Evolutionary conservation across 2,329 filamentous ascomycete genomes (phyloP).

Genomic region (Davidsoniella eucalypti): DNA sequence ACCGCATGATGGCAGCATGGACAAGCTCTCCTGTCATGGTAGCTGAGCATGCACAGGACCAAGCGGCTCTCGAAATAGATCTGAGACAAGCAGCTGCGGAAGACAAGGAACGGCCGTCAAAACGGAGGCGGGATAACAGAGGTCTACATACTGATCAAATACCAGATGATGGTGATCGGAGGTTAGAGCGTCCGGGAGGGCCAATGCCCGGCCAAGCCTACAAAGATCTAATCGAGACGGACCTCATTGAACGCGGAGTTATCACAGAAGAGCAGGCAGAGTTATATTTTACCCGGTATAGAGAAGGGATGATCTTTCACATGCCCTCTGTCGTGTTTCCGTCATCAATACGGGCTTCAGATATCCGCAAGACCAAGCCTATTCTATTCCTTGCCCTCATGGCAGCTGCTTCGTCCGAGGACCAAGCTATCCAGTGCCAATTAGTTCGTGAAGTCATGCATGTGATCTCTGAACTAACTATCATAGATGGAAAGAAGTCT

Average conservation of each 20-base stretch:
- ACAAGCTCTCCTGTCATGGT: slow-evolving; percentile 2
- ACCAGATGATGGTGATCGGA: not conserved
- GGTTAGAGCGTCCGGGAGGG: slow-evolving; percentile 12
- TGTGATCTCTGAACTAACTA: slow-evolving; percentile 55
- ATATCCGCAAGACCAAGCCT: slow-evolving; percentile 43
- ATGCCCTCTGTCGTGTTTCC: slow-evolving; percentile 47
- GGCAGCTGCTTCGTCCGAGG: slow-evolving; percentile 44
- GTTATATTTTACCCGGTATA: slow-evolving; percentile 41
- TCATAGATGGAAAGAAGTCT: slow-evolving; percentile 63
- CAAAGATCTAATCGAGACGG: slow-evolving; percentile 17
- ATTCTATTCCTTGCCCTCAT: slow-evolving; percentile 56
- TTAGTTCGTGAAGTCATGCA: slow-evolving; percentile 56
- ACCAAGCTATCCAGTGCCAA: slow-evolving; percentile 37
- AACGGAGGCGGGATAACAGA: slow-evolving; percentile 2
- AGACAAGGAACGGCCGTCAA: slow-evolving; percentile 6
- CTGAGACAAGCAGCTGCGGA: not conserved
- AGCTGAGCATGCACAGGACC: slow-evolving; percentile 14
- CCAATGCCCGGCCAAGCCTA: slow-evolving; percentile 10
- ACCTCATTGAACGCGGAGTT: slow-evolving; percentile 42
- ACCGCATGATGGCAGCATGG: not conserved
- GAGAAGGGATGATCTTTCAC: slow-evolving; percentile 40
- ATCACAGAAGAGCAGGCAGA: slow-evolving; percentile 38
- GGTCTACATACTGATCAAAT: too few relatives aligned
- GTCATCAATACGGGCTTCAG: slow-evolving; percentile 32
- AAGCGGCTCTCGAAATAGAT: slow-evolving; percentile 18